Base-by-base conservation (phyloP, 2,329 filamentous ascomycete genomes). In the Karstenula rhodostoma region DNA sequence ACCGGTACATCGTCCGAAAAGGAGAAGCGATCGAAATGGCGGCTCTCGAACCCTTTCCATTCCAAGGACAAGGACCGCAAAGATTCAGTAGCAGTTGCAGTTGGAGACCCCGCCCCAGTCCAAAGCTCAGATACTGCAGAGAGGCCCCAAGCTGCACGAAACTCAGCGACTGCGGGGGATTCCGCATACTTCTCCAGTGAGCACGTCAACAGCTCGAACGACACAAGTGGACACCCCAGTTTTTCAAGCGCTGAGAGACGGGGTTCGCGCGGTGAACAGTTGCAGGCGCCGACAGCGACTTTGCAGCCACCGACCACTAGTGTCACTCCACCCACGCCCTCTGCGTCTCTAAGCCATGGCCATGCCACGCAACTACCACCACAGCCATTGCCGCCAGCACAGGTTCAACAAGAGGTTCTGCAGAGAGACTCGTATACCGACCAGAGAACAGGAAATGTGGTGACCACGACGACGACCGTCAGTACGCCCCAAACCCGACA, bases 11-110 rank as follows among this genome's bases (percentile, higher is more conserved):
- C 67, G 19, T 52, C 60, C 1, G 72, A 74, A 9, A 76, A 76
- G 53, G 74, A 77, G 40, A 77, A 77, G 67, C 72, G 67, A 37
- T 77, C 75, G 9, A 76, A 74, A 64, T 77, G 72, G 68, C 72
- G 73, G 19, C 67, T 77, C 27, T 77, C 75, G 10, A 76, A 76
- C 27, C 73, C 73, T 2, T 77, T 77, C 57, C 73, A 76, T 50
- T 71, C 71, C 19, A 77, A 76, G 59, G 73, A 75, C 32, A 76
- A 76, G 59, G 65, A 73, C 15, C 65, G 61, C 48, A 68, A 69
- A 17, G 64, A 70, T 32, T 32, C 51, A 29, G 51, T 54, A 44
- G 37, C 51, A 32, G 51, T 54, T 19, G n/a, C 49, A 25, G 35
- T 25, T 54, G 51, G 51, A 19, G 51, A 54, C 23, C 25, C 35